phyloP scores from a whole-genome alignment of 805 yeast genomes.

The Candida incommunis region DNA sequence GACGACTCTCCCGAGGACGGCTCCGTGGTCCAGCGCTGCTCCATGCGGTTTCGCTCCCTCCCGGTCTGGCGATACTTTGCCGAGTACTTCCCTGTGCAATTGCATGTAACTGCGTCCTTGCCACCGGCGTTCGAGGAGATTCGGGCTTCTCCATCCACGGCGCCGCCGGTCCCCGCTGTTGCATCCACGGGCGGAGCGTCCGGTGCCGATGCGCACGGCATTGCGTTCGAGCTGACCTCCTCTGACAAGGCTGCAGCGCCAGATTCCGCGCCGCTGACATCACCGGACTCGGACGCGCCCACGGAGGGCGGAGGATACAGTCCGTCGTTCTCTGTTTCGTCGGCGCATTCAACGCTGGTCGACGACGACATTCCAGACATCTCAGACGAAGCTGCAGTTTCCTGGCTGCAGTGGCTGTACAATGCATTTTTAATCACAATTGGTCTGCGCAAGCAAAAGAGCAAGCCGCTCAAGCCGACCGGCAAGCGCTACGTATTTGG shows the following conservation, averaged over 20 bases:
- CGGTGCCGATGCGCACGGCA: background rate
- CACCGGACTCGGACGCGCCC: background rate
- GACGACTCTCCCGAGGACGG: constrained; percentile 73
- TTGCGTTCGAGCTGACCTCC: background rate
- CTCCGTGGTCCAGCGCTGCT: constrained; percentile 40
- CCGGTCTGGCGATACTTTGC: constrained; percentile 59
- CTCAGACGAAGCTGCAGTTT: background rate
- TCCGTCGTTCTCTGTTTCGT: background rate
- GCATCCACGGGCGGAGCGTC: background rate
- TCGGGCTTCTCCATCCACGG: background rate
- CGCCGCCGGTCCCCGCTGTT: background rate
- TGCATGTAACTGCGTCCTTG: constrained; percentile 54
- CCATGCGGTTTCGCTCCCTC: constrained; percentile 40
- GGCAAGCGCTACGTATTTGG: constrained; percentile 64
- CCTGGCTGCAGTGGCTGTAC: background rate
- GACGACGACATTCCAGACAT: background rate
- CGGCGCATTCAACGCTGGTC: background rate
- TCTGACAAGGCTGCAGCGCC: background rate
- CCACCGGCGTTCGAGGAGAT: constrained; percentile 48
- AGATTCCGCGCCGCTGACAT: too few species aligned
- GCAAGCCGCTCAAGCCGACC: constrained; percentile 17
- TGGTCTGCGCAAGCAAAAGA: constrained; percentile 14
- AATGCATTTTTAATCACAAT: background rate
- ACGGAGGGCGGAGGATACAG: background rate
- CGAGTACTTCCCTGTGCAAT: constrained; percentile 62